phyloP scores from a whole-genome alignment of 1,284 basidiomycete species.

The Phenoliferia sp. region DNA sequence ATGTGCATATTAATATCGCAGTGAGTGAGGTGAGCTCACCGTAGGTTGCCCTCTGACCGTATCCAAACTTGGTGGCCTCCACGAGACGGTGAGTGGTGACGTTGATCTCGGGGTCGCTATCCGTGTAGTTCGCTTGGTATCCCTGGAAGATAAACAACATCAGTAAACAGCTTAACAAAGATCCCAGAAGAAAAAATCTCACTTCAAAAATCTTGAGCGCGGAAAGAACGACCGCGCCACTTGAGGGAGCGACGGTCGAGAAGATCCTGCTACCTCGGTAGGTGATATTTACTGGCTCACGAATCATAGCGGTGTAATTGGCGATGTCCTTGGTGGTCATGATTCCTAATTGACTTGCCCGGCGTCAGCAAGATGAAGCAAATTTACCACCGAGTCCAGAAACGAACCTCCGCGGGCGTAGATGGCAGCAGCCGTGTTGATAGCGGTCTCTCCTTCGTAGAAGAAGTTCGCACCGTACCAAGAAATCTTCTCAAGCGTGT shows the following conservation, averaged over 20 bases:
- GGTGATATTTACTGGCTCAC: constrained; percentile 30
- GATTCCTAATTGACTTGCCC: constrained; percentile 12
- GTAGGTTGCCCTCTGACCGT: constrained; percentile 42
- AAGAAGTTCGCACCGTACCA: constrained; percentile 32
- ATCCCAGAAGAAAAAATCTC: background rate
- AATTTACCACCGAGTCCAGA: background rate
- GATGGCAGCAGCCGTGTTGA: constrained; percentile 33
- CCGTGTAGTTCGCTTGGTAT: constrained; percentile 27
- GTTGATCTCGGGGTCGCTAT: constrained; percentile 33
- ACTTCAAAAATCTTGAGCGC: constrained; percentile 40
- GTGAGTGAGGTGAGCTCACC: background rate
- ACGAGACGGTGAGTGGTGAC: constrained; percentile 43
- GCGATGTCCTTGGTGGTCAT: constrained; percentile 36
- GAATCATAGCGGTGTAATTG: constrained; percentile 32
- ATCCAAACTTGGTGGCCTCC: constrained; percentile 45
- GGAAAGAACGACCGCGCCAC: constrained; percentile 40
- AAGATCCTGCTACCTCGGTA: constrained; percentile 32
- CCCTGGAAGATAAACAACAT: constrained; percentile 16
- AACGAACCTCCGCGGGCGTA: constrained; percentile 26
- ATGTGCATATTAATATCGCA: no score
- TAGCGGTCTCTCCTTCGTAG: constrained; percentile 37
- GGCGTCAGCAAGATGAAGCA: background rate
- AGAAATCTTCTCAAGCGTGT: constrained; percentile 32
- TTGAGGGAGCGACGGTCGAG: constrained; percentile 39
- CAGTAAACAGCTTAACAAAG: background rate